Evolutionary conservation across 129 eudicot genomes (phyloP), one percentile per base, ranked within the genome.

Genomic region (Saposhnikovia divaricata): DNA sequence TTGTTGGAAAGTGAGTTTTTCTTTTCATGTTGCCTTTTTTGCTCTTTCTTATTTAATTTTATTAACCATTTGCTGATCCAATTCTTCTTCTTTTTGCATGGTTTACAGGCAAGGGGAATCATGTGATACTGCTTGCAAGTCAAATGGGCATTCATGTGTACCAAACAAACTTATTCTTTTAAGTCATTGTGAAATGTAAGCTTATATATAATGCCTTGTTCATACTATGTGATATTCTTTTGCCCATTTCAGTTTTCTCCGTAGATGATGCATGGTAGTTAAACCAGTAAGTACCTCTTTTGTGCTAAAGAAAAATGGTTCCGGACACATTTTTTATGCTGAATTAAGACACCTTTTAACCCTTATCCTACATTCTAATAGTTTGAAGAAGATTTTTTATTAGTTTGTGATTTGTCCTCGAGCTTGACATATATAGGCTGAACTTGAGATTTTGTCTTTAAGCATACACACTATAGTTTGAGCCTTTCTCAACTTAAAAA

Each of bases 41-140:
- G 25, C 25, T 53, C 25, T 57, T 57, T 44, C 44, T 25, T 74
- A 65, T 76, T n/a, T 43, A 12, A 9, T 38, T 23, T 31, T 80
- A 11, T 68, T 48, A 25, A 42, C 2, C 34, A 43, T 27, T 55
- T 21, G 16, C 75, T 39, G 37, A 42, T 80, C 28, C 42, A 21
- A 12, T 38, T 61, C 16, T 37, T 73, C 15, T 40, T 27, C 4
- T 80, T 57, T 69, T 78, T 27, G 8, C 77, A 77, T 74, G 80
- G 46, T 43, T 43, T 23, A 76, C 40, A 92, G 96, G 88, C 99
- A 96, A 86, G 99, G 99, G 83, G 96, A 96, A 83, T 96, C 99
- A 23, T 96, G 99, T 71, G 96, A 90, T 87, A 86, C 93, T 18
- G 93, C 73, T 14, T 96, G 99, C 85, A 96, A 90, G 80, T 79